Evolutionary conservation across 768 basidiomycete species (phyloP).

Genomic region (Cystofilobasidium capitatum): DNA sequence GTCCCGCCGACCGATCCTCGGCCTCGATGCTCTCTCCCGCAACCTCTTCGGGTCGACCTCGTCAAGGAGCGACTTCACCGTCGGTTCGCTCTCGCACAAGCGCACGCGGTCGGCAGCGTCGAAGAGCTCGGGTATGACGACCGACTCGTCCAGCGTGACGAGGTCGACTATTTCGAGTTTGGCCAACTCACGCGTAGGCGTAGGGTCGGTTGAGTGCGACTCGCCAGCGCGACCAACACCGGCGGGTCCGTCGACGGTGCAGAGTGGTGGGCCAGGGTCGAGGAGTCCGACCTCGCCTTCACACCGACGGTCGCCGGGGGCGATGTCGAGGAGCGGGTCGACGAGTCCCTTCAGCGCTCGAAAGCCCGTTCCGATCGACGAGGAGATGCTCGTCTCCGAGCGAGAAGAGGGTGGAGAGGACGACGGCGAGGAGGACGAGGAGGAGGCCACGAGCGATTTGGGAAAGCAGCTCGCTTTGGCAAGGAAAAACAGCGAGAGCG

Average conservation of each 20-base stretch:
- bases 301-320: not conserved
- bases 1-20: conserved; percentile 68
- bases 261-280: not conserved
- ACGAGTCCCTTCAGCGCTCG: conserved; percentile 58
- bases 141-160: conserved; percentile 28
- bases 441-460: conserved; percentile 49
- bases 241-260: not conserved
- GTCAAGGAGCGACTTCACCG: conserved; percentile 56
- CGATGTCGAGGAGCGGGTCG: conserved; percentile 57
- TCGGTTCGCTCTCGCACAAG: conserved; percentile 44
- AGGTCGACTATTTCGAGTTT: conserved; percentile 25
- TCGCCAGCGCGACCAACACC: not conserved
- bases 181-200: not conserved
- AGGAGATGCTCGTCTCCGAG: conserved; percentile 41
- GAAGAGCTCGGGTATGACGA: conserved; percentile 44
- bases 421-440: conserved; percentile 41
- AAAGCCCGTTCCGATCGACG: conserved; percentile 44
- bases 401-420: conserved; percentile 32
- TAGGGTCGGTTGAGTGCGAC: not conserved
- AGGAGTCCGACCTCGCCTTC: conserved; percentile 51
- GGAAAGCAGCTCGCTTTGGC: conserved; percentile 70
- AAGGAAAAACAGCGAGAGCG: conserved; percentile 50
- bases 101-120: conserved; percentile 61
- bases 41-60: conserved; percentile 64
- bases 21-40: conserved; percentile 78